These are phyloP conservation scores for Mucor indicus DNA, from an alignment of 371 early-diverging fungal genomes.

Conservation along the genomic window DNA sequence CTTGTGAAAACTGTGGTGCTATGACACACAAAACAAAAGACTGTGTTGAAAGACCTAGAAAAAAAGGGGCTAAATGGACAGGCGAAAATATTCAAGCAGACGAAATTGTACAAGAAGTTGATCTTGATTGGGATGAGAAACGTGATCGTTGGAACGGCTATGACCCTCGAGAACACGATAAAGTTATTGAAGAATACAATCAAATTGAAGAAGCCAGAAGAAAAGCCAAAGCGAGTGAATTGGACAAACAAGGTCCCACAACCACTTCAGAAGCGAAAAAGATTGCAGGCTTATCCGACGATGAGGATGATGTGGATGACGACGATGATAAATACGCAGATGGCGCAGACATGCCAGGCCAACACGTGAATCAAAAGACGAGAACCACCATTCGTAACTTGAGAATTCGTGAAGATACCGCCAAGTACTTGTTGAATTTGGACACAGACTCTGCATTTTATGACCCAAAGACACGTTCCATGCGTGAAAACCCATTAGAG, in stretches of 20 bases:
- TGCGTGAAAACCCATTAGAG: slow-evolving; percentile 92
- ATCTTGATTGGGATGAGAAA: slow-evolving; percentile 92
- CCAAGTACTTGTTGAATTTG: slow-evolving; percentile 94
- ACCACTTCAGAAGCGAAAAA: slow-evolving; percentile 57
- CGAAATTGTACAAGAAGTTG: slow-evolving; percentile 77
- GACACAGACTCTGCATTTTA: slow-evolving; percentile 95
- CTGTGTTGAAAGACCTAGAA: slow-evolving; percentile 93
- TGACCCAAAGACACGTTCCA: slow-evolving; percentile 97
- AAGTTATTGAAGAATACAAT: slow-evolving; percentile 86
- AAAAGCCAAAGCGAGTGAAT: slow-evolving; percentile 74
- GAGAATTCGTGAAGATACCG: slow-evolving; percentile 98
- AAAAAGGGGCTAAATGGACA: slow-evolving; percentile 86
- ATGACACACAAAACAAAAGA: slow-evolving; percentile 90
- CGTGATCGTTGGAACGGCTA: slow-evolving; percentile 98
- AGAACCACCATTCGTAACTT: slow-evolving; percentile 94
- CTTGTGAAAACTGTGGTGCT: slow-evolving; percentile 97
- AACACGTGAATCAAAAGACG: slow-evolving; percentile 87
- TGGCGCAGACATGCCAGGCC: slow-evolving; percentile 85
- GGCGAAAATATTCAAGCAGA: slow-evolving; percentile 83
- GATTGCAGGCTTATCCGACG: slow-evolving; percentile 56
- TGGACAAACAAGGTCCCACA: slow-evolving; percentile 66
- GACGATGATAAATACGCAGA: slow-evolving; percentile 95
- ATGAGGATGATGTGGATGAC: slow-evolving; percentile 71
- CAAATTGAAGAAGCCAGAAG: slow-evolving; percentile 85
- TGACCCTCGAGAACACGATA: slow-evolving; percentile 82